Evolutionary conservation across 2,329 filamentous ascomycete species (phyloP), one percentile per base, ranked within the genome.

Genomic region (Botrytis fabae): DNA sequence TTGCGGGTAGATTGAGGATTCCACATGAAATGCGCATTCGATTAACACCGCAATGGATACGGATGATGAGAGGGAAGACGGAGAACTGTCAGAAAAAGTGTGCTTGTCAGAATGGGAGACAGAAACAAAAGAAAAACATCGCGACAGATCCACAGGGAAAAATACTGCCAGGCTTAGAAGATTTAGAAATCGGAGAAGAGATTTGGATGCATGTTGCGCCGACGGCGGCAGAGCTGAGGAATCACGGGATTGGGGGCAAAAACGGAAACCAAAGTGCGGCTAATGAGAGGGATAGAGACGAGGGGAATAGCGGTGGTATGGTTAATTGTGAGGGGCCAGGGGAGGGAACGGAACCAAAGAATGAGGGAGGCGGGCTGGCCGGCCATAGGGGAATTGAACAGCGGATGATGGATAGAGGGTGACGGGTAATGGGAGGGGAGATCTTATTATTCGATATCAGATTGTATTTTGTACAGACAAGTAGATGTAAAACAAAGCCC

Each of bases 1-100:
- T 88, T 51, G 90, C 87, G 0, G 83, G 86, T 62, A 82, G 86
- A 62, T 82, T 91, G 68, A 86, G 85, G 76, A 88, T 92, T 59
- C 84, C 85, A 38, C 85, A 91, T 77, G 72, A 73, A 59, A 22
- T 72, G 40, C 25, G 42, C 38, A n/a, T 72, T 44, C 59, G 72
- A n/a, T 32, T 73, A 16, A 72, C 60, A 28, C 75, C 76, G n/a
- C 20, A 46, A 7, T 77, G 63, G 69, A 54, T 72, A 32, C 14
- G 73, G 20, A 32, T 69, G 40, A 84, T 82, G 70, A 81, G 63
- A 57, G 75, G 72, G 32, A 74, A 72, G 65, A 46, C 35, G 57
- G 38, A 44, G 9, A 32, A 32, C 20, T n/a, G 10, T 62, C 57
- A 38, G 14, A n/a, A 46, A 25, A 10, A 10, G 38, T 38, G 28